Conservation (phyloP, 2,329 filamentous ascomycete species). For the Berkeleyomyces basicola region DNA sequence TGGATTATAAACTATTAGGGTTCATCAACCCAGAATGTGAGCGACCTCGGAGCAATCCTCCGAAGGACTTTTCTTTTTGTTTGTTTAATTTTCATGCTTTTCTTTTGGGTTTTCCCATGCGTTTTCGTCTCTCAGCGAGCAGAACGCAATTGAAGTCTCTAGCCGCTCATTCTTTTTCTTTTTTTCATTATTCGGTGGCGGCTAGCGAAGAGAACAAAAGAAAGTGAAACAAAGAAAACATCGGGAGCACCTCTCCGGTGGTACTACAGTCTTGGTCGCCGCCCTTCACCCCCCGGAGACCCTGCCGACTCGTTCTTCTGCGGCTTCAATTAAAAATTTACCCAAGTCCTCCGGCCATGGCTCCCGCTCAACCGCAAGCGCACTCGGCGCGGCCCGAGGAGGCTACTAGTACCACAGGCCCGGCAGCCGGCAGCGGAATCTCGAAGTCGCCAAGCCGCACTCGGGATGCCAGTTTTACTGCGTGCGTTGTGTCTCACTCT, state of each 20-base stretch:
- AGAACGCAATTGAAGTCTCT: not conserved
- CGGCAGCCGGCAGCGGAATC: conserved; percentile 19
- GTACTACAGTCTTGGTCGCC: too few species aligned
- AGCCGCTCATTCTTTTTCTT: not conserved
- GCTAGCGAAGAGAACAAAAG: too few species aligned
- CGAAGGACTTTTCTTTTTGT: not conserved
- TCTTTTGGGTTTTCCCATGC: not conserved
- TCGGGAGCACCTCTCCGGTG: too few species aligned
- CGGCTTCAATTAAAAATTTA: too few species aligned
- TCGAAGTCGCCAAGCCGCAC: conserved; percentile 28
- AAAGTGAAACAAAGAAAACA: too few species aligned
- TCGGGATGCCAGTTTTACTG: conserved; percentile 33
- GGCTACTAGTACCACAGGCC: not conserved
- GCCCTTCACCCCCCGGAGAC: too few species aligned
- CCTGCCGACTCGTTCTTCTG: too few species aligned
- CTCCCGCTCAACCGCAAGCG: not conserved
- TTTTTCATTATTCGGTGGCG: not conserved
- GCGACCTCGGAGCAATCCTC: not conserved
- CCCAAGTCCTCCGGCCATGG: not conserved
- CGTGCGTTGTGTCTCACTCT: conserved; percentile 27
- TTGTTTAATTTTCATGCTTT: not conserved
- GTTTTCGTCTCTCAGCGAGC: not conserved
- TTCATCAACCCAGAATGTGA: not conserved
- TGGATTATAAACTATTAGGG: not conserved
- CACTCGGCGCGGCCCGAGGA: not conserved